Evolutionary conservation across 1,284 basidiomycete genomes (phyloP), one percentile per base, ranked within the genome.

Genomic region (Trichosporon sp.): DNA sequence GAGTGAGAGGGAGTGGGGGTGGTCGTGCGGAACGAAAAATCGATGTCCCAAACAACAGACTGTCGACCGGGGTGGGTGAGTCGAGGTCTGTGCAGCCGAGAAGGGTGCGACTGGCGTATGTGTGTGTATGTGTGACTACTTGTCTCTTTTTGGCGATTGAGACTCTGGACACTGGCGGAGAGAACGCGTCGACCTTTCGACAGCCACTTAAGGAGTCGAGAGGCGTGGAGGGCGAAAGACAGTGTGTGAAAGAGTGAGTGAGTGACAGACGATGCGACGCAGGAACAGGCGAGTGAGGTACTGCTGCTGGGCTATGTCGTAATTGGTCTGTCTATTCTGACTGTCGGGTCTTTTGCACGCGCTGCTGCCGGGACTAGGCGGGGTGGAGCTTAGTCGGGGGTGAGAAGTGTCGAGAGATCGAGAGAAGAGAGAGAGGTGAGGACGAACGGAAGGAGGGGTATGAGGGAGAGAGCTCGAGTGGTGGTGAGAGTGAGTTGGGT

Each of bases 151-250:
- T 52, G 23, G 25, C 13, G 14, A 8, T 44, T 44, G 37, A 19
- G 7, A 16, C n/a, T 44, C 16, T 44, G 46, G 14, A 27, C 8
- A 23, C 25, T 11, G 21, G 44, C 21, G 44, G 44, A 13, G 46
- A 29, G 46, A 29, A 29, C 27, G 46, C 46, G 46, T 52, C 25
- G 46, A 16, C 46, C 46, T 52, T 52, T 52, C 25, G 29, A 52
- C 46, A 52, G 46, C 46, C 46, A 52, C 46, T 52, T 11, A 52
- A 52, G 46, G 46, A 52, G 46, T 52, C 46, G 46, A 52, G 29
- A 52, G 46, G 46, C 46, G 46, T 23, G 25, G 29, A 52, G 46
- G 46, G 23, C 46, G 46, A 52, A n/a, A 52, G 27, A 27, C 46
- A 27, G 46, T 27, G 46, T 16, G 14, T 19, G 16, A 19, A 14